Conservation (phyloP, 768 basidiomycete genomes). For the Serendipita indica region DNA sequence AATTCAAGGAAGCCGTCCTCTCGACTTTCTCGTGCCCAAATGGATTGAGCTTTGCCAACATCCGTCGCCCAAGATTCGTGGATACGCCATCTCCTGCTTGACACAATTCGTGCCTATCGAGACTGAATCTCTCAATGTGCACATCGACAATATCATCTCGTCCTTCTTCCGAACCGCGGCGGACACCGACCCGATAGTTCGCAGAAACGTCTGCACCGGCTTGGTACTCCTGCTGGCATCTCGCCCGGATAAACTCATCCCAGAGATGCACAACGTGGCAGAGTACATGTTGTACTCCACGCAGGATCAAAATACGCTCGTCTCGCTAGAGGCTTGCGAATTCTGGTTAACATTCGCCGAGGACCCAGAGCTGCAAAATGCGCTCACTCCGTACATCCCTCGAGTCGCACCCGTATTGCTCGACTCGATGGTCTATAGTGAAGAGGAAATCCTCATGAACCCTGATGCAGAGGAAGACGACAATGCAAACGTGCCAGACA, state of each 20-base stretch:
- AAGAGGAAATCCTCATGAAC: conserved; percentile 89
- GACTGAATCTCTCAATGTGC: conserved; percentile 72
- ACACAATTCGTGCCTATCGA: conserved; percentile 84
- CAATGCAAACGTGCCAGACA: conserved; percentile 80
- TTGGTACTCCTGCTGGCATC: conserved; percentile 85
- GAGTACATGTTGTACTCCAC: conserved; percentile 99
- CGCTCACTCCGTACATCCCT: conserved; percentile 72
- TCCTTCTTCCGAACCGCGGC: conserved; percentile 90
- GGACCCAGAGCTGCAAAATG: conserved; percentile 71
- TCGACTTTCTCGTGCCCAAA: conserved; percentile 94
- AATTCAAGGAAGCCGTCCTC: conserved; percentile 79
- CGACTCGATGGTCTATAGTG: conserved; percentile 94
- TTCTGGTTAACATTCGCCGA: conserved; percentile 99
- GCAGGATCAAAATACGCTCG: conserved; percentile 92
- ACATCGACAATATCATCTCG: conserved; percentile 88
- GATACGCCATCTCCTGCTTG: conserved; percentile 84
- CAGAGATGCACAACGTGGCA: conserved; percentile 87
- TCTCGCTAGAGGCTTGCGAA: conserved; percentile 95
- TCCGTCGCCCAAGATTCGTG: conserved; percentile 73
- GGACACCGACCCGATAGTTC: conserved; percentile 85
- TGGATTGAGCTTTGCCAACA: conserved; percentile 84
- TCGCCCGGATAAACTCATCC: conserved; percentile 91
- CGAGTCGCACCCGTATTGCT: conserved; percentile 91
- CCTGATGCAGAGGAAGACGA: conserved; percentile 81
- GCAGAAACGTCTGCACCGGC: conserved; percentile 89